Evolutionary conservation across 1,139 yeast species (phyloP).

Genomic region (Pichia sp.): DNA sequence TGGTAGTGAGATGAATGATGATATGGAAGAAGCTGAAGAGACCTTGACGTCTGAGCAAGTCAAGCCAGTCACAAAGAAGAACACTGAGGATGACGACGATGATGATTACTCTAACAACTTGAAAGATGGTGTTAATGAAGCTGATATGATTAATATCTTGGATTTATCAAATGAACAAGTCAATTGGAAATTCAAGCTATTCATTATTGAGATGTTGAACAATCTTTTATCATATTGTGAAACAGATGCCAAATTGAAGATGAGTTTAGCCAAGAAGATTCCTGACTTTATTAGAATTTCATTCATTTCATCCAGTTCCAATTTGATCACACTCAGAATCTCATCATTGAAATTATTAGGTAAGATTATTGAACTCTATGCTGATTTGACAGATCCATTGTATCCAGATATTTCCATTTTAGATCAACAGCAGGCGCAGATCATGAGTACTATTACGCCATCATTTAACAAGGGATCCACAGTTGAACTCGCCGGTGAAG

Average conservation of each 20-base stretch:
- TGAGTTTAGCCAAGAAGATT: constrained; percentile 48
- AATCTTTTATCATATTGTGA: constrained; percentile 46
- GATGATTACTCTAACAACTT: constrained; percentile 3
- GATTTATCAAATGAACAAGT: constrained; percentile 56
- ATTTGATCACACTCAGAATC: constrained; percentile 58
- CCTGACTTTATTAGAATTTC: constrained; percentile 80
- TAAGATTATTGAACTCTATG: constrained; percentile 46
- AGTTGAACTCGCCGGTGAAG: constrained; percentile 71
- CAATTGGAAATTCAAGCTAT: constrained; percentile 65
- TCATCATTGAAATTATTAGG: constrained; percentile 70
- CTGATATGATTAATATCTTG: constrained; percentile 28
- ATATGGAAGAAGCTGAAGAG: constrained; percentile 27
- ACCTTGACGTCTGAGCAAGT: constrained; percentile 23
- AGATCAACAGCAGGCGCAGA: constrained; percentile 94
- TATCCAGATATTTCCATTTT: constrained; percentile 70
- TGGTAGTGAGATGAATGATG: constrained; percentile 5
- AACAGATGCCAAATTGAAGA: constrained; percentile 40
- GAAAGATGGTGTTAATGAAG: not conserved
- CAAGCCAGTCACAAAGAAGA: constrained; percentile 17
- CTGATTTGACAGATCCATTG: constrained; percentile 64
- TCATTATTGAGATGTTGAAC: constrained; percentile 58
- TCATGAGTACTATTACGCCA: constrained; percentile 86
- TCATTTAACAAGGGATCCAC: constrained; percentile 79
- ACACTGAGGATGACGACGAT: constrained; percentile 29
- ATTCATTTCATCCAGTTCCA: constrained; percentile 78